These are phyloP conservation scores for Sugiyamaella valdiviana DNA, from an alignment of 805 yeast species.

Conservation along the genomic window DNA sequence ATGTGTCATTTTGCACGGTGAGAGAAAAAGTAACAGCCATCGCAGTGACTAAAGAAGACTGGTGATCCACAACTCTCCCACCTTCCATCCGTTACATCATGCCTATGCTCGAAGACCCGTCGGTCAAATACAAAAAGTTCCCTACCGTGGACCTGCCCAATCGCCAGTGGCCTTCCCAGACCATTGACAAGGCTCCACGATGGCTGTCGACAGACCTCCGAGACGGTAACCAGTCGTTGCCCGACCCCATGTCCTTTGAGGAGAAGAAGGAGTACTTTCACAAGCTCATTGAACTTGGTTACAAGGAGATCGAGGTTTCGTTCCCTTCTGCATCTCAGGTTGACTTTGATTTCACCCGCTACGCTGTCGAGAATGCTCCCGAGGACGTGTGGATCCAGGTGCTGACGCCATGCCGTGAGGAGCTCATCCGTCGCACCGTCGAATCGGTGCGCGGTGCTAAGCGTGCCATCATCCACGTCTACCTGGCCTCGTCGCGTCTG, in stretches of 20 bases:
- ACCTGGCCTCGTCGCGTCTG: conserved; percentile 68
- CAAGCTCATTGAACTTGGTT: conserved; percentile 65
- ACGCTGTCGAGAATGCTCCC: conserved; percentile 68
- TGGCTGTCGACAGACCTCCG: conserved; percentile 81
- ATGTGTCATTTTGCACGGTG: neutral
- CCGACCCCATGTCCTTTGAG: conserved; percentile 80
- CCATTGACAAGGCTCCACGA: conserved; percentile 59
- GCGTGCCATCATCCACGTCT: conserved; percentile 67
- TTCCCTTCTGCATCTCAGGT: conserved; percentile 76
- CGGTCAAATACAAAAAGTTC: conserved; percentile 55
- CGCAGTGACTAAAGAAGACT: neutral
- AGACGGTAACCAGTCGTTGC: conserved; percentile 80
- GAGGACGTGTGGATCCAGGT: conserved; percentile 73
- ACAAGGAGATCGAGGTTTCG: conserved; percentile 77
- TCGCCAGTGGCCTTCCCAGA: conserved; percentile 64
- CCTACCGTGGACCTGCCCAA: conserved; percentile 49
- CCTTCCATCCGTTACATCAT: conserved; percentile 11
- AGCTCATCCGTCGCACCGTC: conserved; percentile 61
- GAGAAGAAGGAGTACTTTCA: conserved; percentile 67
- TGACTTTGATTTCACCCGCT: conserved; percentile 75
- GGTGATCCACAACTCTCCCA: neutral
- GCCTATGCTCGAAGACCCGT: conserved; percentile 47
- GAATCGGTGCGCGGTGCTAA: conserved; percentile 71
- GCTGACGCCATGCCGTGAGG: conserved; percentile 69
- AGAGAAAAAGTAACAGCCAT: neutral